A percentile compares a stretch with the other conserved stretches of the same genome.
Evolutionary conservation across 345 rosid species (phyloP).

Genomic region (Mercurialis annua): DNA sequence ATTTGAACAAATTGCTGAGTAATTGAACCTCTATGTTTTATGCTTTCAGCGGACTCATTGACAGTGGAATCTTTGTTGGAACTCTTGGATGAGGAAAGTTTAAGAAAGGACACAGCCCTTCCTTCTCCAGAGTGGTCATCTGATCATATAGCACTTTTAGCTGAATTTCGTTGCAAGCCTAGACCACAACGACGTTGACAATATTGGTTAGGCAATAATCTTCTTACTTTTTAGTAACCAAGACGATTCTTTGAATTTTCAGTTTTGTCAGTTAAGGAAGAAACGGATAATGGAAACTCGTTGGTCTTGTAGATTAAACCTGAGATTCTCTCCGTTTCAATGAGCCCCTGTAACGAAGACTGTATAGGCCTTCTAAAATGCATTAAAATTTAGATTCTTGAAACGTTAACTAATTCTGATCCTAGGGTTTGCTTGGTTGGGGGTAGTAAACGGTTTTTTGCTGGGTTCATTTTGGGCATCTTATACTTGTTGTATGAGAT

Average conservation of each 20-base stretch:
- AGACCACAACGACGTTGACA: slow-evolving; percentile 88
- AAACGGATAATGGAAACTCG: not conserved
- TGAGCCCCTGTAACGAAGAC: not conserved
- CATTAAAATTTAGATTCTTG: too few species aligned
- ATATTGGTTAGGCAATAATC: slow-evolving; percentile 25
- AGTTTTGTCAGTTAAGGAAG: not conserved
- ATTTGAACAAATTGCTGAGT: too few species aligned
- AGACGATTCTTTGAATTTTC: not conserved
- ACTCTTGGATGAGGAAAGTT: slow-evolving; percentile 94
- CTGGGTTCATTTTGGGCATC: too few species aligned
- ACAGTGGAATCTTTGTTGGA: slow-evolving; percentile 91
- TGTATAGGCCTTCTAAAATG: not conserved
- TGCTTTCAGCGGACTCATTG: slow-evolving; percentile 78
- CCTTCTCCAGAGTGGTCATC: slow-evolving; percentile 99
- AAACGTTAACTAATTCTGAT: too few species aligned
- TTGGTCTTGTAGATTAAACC: not conserved
- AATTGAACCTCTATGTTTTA: not conserved
- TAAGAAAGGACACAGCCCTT: slow-evolving; percentile 98
- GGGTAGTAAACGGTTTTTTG: too few species aligned
- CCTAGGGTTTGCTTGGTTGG: too few species aligned
- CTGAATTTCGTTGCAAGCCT: slow-evolving; percentile 91
- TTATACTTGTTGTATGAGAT: not conserved
- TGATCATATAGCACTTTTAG: slow-evolving; percentile 92
- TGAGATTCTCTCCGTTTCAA: not conserved
- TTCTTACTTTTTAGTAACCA: not conserved